Conservation (phyloP, 768 basidiomycete species). For the Russula emetica region DNA sequence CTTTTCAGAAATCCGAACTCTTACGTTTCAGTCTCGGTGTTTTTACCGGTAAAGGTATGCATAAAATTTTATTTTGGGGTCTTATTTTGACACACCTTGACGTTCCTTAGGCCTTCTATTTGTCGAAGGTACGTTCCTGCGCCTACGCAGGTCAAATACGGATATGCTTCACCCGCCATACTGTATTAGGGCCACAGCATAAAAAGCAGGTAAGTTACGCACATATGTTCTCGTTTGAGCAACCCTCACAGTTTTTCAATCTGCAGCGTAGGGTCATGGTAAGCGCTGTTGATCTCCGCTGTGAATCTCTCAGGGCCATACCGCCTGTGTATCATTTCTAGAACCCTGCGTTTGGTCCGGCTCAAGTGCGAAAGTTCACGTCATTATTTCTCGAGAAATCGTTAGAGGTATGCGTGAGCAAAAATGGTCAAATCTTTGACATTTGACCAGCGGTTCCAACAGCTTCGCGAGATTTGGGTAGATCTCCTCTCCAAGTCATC, state of each 20-base stretch:
- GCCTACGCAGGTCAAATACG: background rate
- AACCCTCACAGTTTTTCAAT: background rate
- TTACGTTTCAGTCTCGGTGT: slow-evolving; percentile 15
- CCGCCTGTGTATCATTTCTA: background rate
- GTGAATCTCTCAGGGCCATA: background rate
- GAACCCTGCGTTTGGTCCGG: slow-evolving; percentile 31
- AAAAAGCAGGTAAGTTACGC: slow-evolving; percentile 14
- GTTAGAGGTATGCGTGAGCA: slow-evolving; percentile 22
- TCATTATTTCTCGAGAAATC: slow-evolving; percentile 29
- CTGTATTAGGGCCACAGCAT: slow-evolving; percentile 12
- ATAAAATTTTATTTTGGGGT: background rate
- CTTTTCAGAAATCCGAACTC: slow-evolving; percentile 35
- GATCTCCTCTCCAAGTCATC: slow-evolving; percentile 19
- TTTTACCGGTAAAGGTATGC: slow-evolving; percentile 24
- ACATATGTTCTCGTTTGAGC: background rate
- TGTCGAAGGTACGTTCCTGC: slow-evolving; percentile 20
- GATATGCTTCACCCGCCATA: background rate
- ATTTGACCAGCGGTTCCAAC: too few species aligned
- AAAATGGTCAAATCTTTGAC: background rate
- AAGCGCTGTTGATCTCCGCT: background rate
- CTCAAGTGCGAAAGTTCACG: slow-evolving; percentile 30
- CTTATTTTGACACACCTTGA: background rate
- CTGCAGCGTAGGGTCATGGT: slow-evolving; percentile 20
- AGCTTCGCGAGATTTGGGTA: slow-evolving; percentile 34
- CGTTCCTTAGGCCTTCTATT: slow-evolving; percentile 11